Percentiles rank a stretch among this genome's conserved stretches.
These are phyloP conservation scores for Pseudocercospora fuligena DNA, from an alignment of 2,329 filamentous ascomycete genomes.

Conservation along the genomic window DNA sequence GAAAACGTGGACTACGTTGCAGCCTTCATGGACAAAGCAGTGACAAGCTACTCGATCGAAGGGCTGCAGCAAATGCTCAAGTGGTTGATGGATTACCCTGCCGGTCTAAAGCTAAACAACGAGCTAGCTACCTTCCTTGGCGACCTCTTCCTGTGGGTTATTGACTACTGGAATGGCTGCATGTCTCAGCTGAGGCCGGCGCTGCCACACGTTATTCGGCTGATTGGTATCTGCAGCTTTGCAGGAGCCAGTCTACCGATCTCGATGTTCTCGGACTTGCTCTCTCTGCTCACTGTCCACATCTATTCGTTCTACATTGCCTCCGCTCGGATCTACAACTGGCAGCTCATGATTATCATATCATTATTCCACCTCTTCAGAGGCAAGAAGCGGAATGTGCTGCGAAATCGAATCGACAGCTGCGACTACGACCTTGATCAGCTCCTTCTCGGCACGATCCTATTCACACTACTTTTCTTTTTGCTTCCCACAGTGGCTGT, in stretches of 20 bases:
- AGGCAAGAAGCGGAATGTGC: conserved; percentile 95
- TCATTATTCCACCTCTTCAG: conserved; percentile 99
- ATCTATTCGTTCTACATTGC: conserved; percentile 99
- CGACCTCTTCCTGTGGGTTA: conserved; percentile 96
- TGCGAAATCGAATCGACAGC: conserved; percentile 96
- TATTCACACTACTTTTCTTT: conserved; percentile 95
- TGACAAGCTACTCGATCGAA: conserved; percentile 83
- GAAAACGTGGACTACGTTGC: conserved; percentile 90
- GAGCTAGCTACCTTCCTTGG: conserved; percentile 93
- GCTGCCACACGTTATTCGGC: conserved; percentile 84
- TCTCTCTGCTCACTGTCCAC: conserved; percentile 89
- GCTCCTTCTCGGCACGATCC: conserved; percentile 90
- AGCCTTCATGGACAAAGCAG: conserved; percentile 73
- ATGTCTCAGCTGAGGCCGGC: conserved; percentile 77
- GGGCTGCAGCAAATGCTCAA: conserved; percentile 86
- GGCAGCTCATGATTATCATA: conserved; percentile 95
- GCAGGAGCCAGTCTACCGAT: conserved; percentile 97
- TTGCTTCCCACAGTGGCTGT: conserved; percentile 92
- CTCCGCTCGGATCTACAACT: conserved; percentile 95
- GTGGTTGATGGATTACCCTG: conserved; percentile 96
- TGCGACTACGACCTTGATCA: conserved; percentile 99
- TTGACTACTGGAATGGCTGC: conserved; percentile 92
- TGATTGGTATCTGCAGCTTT: conserved; percentile 93
- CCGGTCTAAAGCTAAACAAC: conserved; percentile 91
- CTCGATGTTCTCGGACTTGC: conserved; percentile 88